These are phyloP conservation scores for Lignosus rhinocerotis DNA, from an alignment of 1,284 basidiomycete genomes.

Conservation along the genomic window DNA sequence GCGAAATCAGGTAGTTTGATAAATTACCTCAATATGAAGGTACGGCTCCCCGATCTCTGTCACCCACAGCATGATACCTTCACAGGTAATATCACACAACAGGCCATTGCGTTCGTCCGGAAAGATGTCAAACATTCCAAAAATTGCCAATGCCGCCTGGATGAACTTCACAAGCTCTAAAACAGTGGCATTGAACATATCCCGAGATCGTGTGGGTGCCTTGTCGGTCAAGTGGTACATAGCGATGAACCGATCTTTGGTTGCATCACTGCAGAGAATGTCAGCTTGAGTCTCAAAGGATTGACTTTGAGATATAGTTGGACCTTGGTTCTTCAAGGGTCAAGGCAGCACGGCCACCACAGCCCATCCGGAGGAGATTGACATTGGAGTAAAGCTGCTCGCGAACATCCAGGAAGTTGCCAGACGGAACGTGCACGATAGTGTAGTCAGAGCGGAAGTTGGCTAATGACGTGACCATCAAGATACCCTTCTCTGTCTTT, in stretches of 20 bases:
- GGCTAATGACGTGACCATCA: slow-evolving; percentile 81
- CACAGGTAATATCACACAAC: slow-evolving; percentile 72
- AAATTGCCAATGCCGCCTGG: slow-evolving; percentile 67
- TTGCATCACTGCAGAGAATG: slow-evolving; percentile 56
- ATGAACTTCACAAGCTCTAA: slow-evolving; percentile 73
- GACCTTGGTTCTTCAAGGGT: slow-evolving; percentile 75
- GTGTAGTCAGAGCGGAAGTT: slow-evolving; percentile 84
- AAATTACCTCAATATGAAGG: slow-evolving; percentile 59
- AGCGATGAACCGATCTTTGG: slow-evolving; percentile 73
- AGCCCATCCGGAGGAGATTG: slow-evolving; percentile 75
- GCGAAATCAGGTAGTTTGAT: background rate
- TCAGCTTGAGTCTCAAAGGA: background rate
- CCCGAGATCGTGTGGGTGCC: slow-evolving; percentile 28
- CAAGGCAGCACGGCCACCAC: slow-evolving; percentile 71
- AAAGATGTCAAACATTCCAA: slow-evolving; percentile 56
- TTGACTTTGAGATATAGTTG: slow-evolving; percentile 9
- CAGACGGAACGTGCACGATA: slow-evolving; percentile 73
- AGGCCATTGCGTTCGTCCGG: slow-evolving; percentile 59
- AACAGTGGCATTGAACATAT: slow-evolving; percentile 58
- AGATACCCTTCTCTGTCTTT: slow-evolving; percentile 63
- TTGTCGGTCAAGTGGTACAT: slow-evolving; percentile 62
- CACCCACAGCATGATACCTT: slow-evolving; percentile 69
- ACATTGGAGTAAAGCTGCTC: slow-evolving; percentile 77
- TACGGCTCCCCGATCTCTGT: slow-evolving; percentile 60
- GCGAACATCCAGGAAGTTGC: slow-evolving; percentile 59